Evolutionary conservation across 2,329 filamentous ascomycete genomes (phyloP).

Genomic region (Pseudocercospora eumusae): DNA sequence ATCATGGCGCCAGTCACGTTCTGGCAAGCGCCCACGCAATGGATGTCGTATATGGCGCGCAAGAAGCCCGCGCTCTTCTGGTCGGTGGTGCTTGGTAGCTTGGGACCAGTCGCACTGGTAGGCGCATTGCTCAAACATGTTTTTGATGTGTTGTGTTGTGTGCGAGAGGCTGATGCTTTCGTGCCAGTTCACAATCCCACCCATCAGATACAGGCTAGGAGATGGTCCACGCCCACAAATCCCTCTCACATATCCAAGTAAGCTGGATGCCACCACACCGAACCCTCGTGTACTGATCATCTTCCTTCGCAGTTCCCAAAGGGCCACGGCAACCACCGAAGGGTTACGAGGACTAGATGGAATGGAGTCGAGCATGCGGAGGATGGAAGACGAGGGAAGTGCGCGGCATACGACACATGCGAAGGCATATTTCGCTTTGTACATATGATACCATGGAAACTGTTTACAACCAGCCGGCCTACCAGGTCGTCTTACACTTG

Average conservation of each 20-base stretch:
- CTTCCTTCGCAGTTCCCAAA: slow-evolving; percentile 45
- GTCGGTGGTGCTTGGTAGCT: slow-evolving; percentile 71
- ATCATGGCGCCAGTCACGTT: slow-evolving; percentile 74
- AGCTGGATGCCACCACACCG: slow-evolving; percentile 44
- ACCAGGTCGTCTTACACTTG: background rate
- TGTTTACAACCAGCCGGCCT: background rate
- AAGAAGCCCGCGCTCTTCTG: slow-evolving; percentile 91
- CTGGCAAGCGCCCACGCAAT: slow-evolving; percentile 80
- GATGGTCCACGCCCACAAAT: slow-evolving; percentile 71
- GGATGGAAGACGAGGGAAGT: background rate
- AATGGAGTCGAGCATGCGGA: background rate
- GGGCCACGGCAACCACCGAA: slow-evolving; percentile 48
- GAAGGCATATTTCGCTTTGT: slow-evolving; percentile 4
- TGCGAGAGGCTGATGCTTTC: slow-evolving; percentile 8
- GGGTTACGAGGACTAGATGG: slow-evolving; percentile 49
- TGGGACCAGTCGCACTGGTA: slow-evolving; percentile 63
- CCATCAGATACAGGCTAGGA: slow-evolving; percentile 70
- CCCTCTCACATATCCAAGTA: slow-evolving; percentile 91
- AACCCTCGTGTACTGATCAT: slow-evolving; percentile 7
- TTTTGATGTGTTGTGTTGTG: too few relatives aligned
- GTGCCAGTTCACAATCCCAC: slow-evolving; percentile 64
- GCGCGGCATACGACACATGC: background rate
- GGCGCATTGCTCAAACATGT: too few relatives aligned
- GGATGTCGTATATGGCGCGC: slow-evolving; percentile 83
- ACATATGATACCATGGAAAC: slow-evolving; percentile 3